Percentiles rank a stretch among this genome's conserved stretches.
These are phyloP conservation scores for Grosmannia serpens DNA, from an alignment of 2,329 filamentous ascomycete genomes.

Conservation along the genomic window DNA sequence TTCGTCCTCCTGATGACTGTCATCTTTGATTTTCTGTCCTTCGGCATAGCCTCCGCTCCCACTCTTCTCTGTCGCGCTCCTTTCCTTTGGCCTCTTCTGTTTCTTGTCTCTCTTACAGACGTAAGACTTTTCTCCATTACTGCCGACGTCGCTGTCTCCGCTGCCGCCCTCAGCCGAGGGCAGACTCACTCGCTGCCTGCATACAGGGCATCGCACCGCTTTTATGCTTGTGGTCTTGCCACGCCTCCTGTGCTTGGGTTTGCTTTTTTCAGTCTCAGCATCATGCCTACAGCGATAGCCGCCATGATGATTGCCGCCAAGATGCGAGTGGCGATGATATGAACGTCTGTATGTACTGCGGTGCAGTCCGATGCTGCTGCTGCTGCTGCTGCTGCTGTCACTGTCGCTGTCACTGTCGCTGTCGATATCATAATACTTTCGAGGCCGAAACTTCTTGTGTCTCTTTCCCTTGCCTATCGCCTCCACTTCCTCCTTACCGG, in stretches of 20 bases:
- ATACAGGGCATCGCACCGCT: neutral
- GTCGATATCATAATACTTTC: neutral
- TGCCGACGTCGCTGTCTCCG: neutral
- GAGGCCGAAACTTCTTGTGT: neutral
- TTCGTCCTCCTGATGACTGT: neutral
- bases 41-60: neutral
- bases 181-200: neutral
- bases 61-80: neutral
- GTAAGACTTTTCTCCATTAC: neutral
- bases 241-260: neutral
- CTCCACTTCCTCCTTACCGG: neutral
- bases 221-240: too few relatives aligned
- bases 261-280: neutral
- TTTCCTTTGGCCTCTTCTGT: neutral
- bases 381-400: neutral
- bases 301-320: neutral
- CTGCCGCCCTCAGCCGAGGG: neutral
- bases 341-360: neutral
- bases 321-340: neutral
- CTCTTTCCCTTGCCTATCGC: neutral
- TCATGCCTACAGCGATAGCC: neutral
- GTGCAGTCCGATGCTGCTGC: neutral
- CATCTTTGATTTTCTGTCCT: neutral
- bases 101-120: neutral
- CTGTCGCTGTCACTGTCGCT: neutral